Conservation (phyloP, 495 filamentous ascomycete genomes). For the Baudoinia panamericana region DNA sequence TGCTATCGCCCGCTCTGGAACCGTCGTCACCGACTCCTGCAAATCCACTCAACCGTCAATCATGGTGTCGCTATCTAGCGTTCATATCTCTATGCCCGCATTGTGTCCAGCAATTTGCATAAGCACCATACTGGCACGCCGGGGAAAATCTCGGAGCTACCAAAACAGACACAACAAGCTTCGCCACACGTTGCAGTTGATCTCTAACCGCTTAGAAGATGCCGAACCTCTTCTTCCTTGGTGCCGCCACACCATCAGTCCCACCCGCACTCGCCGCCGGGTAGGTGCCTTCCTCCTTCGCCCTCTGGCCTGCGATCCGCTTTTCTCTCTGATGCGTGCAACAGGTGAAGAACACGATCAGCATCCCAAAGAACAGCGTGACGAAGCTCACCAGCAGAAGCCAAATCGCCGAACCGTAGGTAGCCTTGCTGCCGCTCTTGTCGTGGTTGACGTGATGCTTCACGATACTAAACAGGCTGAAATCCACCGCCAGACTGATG, state of each 20-base stretch:
- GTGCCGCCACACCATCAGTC: neutral
- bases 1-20: too few relatives aligned
- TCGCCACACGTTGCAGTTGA: neutral
- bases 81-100: too few relatives aligned
- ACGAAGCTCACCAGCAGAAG: slow-evolving; percentile 38
- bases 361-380: slow-evolving; percentile 38
- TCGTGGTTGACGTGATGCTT: slow-evolving; percentile 36
- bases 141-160: too few relatives aligned
- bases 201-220: slow-evolving; percentile 5
- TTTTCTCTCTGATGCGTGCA: slow-evolving; percentile 31
- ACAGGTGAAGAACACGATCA: slow-evolving; percentile 47
- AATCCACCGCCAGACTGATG: slow-evolving; percentile 43
- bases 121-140: too few relatives aligned
- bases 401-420: slow-evolving; percentile 40
- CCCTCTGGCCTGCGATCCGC: slow-evolving; percentile 1
- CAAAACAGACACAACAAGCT: neutral
- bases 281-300: slow-evolving; percentile 8
- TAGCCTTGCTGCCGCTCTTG: slow-evolving; percentile 27
- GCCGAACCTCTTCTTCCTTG: slow-evolving; percentile 14
- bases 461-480: slow-evolving; percentile 42
- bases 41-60: too few relatives aligned
- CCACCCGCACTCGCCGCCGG: neutral
- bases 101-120: too few relatives aligned
- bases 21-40: too few relatives aligned
- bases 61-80: too few relatives aligned